Base-by-base conservation (phyloP, 352 stramenopile species). In the Phytophthora capsici region DNA sequence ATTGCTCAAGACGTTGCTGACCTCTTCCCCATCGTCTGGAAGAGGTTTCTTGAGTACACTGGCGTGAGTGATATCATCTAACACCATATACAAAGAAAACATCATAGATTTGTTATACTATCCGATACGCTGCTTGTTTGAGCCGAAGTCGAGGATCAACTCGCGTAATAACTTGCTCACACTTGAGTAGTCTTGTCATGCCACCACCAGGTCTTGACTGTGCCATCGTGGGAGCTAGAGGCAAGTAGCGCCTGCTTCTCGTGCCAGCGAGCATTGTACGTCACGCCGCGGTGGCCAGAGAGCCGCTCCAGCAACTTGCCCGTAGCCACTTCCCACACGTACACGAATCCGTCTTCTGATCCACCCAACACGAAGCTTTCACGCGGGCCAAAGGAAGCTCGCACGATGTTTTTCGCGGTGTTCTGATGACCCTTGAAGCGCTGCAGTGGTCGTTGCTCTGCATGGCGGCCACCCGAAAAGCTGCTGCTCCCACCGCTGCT, bases 121-220 rank as follows among this genome's bases (percentile, higher is more conserved):
- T 46, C 19, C 47, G 14, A 13, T 44, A 37, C 34, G n/a, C 34
- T 20, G 20, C n/a, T 30, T 38, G 36, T 19, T 13, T 47, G 25
- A 63, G 43, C 50, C 51, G 37, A 53, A 52, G 20, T 63, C 30
- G 23, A 57, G 45, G 32, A 53, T 47, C 41, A 57, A 44, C 26
- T 57, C 32, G 19, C 26, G 17, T 25, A 40, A 54, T 58, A 46
- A 13, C 53, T 20, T 13, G 38, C 23, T 62, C 25, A 70, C 22
- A 47, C 3, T 52, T 66, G 49, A 28, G 23, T 75, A 36, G 71
- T 85, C 61, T 83, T 80, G 65, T 94, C 84, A 55, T 90, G 75
- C 82, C 82, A 95, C 86, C 85, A 96, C 89, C 89, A 96, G 12
- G 87, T 95, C 60, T 94, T 95, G 26, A 96, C 84, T n/a, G 89